Evolutionary conservation across 208 protist species (phyloP).

Genomic region (Leishmania arabica): DNA sequence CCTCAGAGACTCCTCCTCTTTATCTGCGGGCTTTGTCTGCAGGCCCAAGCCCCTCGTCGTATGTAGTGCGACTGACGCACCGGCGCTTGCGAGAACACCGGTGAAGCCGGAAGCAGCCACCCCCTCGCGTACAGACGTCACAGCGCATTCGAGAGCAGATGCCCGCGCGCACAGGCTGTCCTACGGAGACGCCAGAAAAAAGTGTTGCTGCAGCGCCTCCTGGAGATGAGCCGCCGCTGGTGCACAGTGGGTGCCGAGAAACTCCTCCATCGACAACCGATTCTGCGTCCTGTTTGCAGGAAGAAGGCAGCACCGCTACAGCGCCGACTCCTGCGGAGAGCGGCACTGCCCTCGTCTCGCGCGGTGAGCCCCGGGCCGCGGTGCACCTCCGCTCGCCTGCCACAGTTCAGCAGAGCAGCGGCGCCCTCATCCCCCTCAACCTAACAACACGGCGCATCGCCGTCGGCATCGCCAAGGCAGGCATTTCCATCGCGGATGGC

Average conservation of each 20-base stretch:
- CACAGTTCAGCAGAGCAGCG: conserved; percentile 10
- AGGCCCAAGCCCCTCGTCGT: not conserved
- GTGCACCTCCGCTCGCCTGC: conserved; percentile 14
- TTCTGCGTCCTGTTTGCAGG: not conserved
- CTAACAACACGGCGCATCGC: conserved; percentile 40
- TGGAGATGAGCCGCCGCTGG: not conserved
- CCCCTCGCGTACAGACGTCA: not conserved
- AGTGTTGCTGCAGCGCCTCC: not conserved
- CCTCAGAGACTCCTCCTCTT: not conserved
- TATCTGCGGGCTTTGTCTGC: not conserved
- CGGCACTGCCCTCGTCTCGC: conserved; percentile 1
- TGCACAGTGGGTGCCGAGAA: not conserved
- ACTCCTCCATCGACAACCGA: not conserved
- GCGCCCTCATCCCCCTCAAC: conserved; percentile 33
- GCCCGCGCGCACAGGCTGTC: not conserved
- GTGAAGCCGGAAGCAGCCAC: not conserved
- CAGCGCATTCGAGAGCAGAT: conserved; percentile 2
- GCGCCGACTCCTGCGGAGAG: not conserved
- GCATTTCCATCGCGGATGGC: conserved; percentile 56
- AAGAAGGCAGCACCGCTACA: not conserved
- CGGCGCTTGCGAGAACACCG: not conserved
- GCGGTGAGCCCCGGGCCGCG: not conserved
- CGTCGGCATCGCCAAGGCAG: conserved; percentile 45
- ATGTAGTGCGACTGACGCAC: not conserved
- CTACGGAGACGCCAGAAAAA: not conserved